A percentile compares a stretch with the other conserved stretches of the same genome.
Conservation (phyloP, 306 rosid genomes). For the Ceratonia siliqua region DNA sequence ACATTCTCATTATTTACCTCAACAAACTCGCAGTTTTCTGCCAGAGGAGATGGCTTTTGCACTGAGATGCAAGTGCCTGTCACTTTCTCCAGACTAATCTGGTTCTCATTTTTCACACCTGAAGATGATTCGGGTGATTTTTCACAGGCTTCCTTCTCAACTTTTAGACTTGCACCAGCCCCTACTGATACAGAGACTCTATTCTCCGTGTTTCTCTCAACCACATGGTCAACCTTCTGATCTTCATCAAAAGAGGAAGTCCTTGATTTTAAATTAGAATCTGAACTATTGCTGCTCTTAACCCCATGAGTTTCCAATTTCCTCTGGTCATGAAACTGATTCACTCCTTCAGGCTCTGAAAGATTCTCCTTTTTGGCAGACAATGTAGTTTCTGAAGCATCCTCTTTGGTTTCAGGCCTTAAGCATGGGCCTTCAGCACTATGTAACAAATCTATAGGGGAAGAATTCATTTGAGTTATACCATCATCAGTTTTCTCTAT, state of each 20-base stretch:
- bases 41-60: conserved; percentile 33
- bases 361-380: conserved; percentile 42
- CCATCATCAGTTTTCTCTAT: conserved; percentile 39
- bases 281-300: conserved; percentile 31
- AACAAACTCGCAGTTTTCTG: conserved; percentile 30
- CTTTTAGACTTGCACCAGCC: conserved; percentile 35
- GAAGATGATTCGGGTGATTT: conserved; percentile 54
- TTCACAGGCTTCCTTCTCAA: conserved; percentile 53
- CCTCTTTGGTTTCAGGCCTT: conserved; percentile 35
- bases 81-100: conserved; percentile 32
- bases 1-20: conserved; percentile 33
- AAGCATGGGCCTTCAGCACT: conserved; percentile 27
- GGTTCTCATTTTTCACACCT: conserved; percentile 39
- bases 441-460: conserved; percentile 31
- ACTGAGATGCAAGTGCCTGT: conserved; percentile 9
- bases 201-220: conserved; percentile 44
- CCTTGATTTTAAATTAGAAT: conserved; percentile 39
- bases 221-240: conserved; percentile 38
- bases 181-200: conserved; percentile 44
- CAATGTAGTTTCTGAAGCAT: conserved; percentile 25
- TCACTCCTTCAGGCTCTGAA: conserved; percentile 45
- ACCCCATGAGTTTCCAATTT: conserved; percentile 34
- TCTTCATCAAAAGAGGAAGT: conserved; percentile 45
- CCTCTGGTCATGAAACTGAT: conserved; percentile 43
- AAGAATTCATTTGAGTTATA: conserved; percentile 19